A percentile compares a stretch with the other conserved stretches of the same genome.
Conservation (phyloP, 2,329 filamentous ascomycete genomes). For the Metarhizium humberi region DNA sequence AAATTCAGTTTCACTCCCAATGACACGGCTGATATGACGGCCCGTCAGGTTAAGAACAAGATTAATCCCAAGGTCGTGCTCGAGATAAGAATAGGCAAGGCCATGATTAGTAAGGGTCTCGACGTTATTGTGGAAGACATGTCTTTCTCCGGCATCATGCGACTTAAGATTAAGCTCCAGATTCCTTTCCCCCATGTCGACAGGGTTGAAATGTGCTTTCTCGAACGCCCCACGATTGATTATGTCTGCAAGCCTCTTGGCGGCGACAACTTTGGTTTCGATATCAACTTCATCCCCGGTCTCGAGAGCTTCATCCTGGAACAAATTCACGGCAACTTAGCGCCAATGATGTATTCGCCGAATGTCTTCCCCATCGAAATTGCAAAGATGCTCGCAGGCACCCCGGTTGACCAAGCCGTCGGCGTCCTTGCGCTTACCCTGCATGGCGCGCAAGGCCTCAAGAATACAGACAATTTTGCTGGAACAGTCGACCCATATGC, state of each 20-base stretch:
- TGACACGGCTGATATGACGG: slow-evolving; percentile 84
- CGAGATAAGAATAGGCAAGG: slow-evolving; percentile 90
- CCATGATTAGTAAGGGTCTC: slow-evolving; percentile 91
- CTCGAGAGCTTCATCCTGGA: slow-evolving; percentile 91
- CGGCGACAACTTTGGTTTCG: slow-evolving; percentile 90
- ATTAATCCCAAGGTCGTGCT: slow-evolving; percentile 95
- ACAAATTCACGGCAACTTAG: slow-evolving; percentile 87
- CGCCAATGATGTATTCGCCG: slow-evolving; percentile 95
- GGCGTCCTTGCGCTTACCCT: slow-evolving; percentile 88
- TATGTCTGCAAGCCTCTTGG: slow-evolving; percentile 97
- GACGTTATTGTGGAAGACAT: slow-evolving; percentile 98
- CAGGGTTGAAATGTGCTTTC: slow-evolving; percentile 87
- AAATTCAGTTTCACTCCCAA: slow-evolving; percentile 99
- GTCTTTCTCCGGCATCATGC: slow-evolving; percentile 91
- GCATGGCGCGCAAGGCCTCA: slow-evolving; percentile 83
- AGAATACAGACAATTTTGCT: slow-evolving; percentile 90
- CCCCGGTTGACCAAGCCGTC: slow-evolving; percentile 88
- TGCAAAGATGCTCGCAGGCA: slow-evolving; percentile 94
- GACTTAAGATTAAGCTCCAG: slow-evolving; percentile 94
- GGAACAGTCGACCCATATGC: slow-evolving; percentile 89
- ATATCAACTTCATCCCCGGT: slow-evolving; percentile 98
- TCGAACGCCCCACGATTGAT: slow-evolving; percentile 81
- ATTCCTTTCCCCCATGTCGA: slow-evolving; percentile 94
- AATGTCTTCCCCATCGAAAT: slow-evolving; percentile 98
- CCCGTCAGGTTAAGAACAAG: slow-evolving; percentile 85